Evolutionary conservation across 306 rosid genomes (phyloP).

Genomic region (Arachis hypogaea): DNA sequence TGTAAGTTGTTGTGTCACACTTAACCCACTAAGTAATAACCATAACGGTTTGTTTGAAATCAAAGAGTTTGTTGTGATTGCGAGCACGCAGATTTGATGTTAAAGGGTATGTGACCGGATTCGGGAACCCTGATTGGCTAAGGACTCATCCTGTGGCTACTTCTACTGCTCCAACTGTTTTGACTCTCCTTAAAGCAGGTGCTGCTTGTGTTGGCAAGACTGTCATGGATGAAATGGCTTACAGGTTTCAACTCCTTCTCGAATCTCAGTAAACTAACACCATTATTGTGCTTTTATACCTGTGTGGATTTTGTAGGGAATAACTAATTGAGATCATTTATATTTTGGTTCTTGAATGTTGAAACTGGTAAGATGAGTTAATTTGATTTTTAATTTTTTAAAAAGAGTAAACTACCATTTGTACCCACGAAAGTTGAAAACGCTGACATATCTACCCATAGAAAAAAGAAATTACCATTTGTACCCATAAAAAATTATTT

Average conservation of each 20-base stretch:
- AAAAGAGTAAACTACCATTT: too few relatives aligned
- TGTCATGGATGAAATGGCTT: slow-evolving; percentile 97
- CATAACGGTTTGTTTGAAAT: background rate
- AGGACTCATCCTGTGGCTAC: slow-evolving; percentile 82
- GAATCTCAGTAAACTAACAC: too few relatives aligned
- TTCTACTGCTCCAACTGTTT: slow-evolving; percentile 73
- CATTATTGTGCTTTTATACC: too few relatives aligned
- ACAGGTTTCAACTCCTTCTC: slow-evolving; percentile 51
- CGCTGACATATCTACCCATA: too few relatives aligned
- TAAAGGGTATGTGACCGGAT: slow-evolving; percentile 77
- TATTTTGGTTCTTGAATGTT: too few relatives aligned
- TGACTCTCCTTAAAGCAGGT: slow-evolving; percentile 67
- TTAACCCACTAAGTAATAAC: background rate
- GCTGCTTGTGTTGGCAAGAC: slow-evolving; percentile 87
- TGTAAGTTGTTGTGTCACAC: slow-evolving; percentile 51
- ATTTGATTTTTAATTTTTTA: too few relatives aligned
- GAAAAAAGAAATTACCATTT: too few relatives aligned
- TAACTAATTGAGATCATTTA: too few relatives aligned
- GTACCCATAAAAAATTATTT: too few relatives aligned
- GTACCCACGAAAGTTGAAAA: too few relatives aligned
- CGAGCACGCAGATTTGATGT: slow-evolving; percentile 67
- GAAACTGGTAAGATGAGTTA: too few relatives aligned
- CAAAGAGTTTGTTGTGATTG: background rate
- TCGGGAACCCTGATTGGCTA: slow-evolving; percentile 92
- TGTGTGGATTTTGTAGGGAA: too few relatives aligned